Evolutionary conservation across 495 filamentous ascomycete species (phyloP).

Genomic region (Xylaria acuta): DNA sequence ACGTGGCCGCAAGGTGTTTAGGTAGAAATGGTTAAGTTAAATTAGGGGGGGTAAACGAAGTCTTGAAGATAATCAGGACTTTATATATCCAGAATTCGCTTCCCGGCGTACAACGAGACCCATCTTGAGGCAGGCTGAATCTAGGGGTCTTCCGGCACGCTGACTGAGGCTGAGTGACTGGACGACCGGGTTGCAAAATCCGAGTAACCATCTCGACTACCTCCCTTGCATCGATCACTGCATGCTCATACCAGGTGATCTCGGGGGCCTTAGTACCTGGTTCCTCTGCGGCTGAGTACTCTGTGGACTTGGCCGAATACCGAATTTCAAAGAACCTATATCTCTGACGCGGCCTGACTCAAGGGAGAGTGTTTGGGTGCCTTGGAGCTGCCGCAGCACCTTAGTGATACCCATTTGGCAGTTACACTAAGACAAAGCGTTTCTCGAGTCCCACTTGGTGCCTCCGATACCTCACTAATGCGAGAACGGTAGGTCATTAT

Average conservation of each 20-base stretch:
- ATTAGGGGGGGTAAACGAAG: background rate
- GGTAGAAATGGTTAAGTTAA: background rate
- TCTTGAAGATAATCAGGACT: background rate
- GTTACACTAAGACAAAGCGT: slow-evolving; percentile 8
- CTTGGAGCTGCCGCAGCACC: background rate
- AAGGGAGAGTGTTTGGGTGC: background rate
- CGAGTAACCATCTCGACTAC: background rate
- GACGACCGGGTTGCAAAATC: background rate
- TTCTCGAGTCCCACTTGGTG: background rate
- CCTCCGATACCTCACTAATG: background rate
- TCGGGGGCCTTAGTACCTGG: background rate
- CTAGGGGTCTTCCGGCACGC: background rate
- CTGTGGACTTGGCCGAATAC: background rate
- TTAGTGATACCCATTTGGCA: background rate
- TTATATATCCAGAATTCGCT: background rate
- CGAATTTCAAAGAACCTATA: background rate
- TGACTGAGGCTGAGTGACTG: background rate
- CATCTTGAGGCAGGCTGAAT: slow-evolving; percentile 6
- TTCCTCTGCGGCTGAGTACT: background rate
- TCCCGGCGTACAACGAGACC: background rate
- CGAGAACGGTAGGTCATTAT: background rate
- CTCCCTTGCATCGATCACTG: background rate
- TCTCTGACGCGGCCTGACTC: background rate
- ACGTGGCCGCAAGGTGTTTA: background rate
- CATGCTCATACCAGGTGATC: too few species aligned